Evolutionary conservation across 2,329 filamentous ascomycete species (phyloP).

Genomic region (Periconia sp.): DNA sequence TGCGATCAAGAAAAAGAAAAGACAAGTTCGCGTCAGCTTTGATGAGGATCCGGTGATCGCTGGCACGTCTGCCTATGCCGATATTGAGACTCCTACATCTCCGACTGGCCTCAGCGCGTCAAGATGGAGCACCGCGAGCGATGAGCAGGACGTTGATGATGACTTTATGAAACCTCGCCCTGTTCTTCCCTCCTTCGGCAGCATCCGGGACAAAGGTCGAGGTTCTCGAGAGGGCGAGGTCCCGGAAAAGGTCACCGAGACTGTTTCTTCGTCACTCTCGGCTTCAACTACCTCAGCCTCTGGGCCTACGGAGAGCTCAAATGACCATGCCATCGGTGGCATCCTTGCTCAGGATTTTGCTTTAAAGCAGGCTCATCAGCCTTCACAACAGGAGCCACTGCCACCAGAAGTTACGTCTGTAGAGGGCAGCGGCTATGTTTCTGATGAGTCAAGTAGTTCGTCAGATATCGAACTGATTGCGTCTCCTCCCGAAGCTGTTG

Average conservation of each 20-base stretch:
- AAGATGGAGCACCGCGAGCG: constrained; percentile 54
- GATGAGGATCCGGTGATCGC: constrained; percentile 69
- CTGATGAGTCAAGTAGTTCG: too few relatives aligned
- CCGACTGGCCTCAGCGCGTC: constrained; percentile 32
- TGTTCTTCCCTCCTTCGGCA: constrained; percentile 76
- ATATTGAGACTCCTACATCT: constrained; percentile 23
- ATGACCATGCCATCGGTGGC: constrained; percentile 64
- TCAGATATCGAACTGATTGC: constrained; percentile 25
- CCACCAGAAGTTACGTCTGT: constrained; percentile 74
- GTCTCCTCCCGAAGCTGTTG: not conserved
- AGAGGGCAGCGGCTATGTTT: constrained; percentile 69
- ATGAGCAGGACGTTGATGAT: constrained; percentile 68
- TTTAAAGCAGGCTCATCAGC: constrained; percentile 49
- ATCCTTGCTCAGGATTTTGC: constrained; percentile 62
- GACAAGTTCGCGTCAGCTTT: constrained; percentile 78
- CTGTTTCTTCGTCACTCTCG: constrained; percentile 45
- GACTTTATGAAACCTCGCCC: constrained; percentile 76
- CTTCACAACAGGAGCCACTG: constrained; percentile 63
- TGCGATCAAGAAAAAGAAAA: constrained; percentile 54
- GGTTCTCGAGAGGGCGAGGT: constrained; percentile 53
- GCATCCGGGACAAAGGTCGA: constrained; percentile 68
- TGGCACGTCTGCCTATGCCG: constrained; percentile 49
- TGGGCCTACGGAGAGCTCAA: constrained; percentile 59
- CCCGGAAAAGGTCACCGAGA: constrained; percentile 60
- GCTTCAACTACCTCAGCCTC: constrained; percentile 41